phyloP scores from a whole-genome alignment of 495 filamentous ascomycete genomes.

The Penicillium pulvis region DNA sequence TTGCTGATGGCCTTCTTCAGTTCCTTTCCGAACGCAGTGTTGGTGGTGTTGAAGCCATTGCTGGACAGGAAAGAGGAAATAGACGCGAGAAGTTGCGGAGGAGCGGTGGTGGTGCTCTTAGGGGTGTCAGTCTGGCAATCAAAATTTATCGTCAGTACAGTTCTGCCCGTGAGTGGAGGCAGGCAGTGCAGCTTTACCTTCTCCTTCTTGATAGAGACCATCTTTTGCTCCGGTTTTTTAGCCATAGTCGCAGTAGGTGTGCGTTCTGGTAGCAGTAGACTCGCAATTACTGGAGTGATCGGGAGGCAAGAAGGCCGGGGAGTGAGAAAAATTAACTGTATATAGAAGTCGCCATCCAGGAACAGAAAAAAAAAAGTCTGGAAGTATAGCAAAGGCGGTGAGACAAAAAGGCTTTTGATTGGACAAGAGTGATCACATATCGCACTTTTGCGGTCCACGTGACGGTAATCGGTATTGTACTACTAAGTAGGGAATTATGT shows the following conservation, averaged over 20 bases:
- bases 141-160: conserved; percentile 13
- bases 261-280: background rate
- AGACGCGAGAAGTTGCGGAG: conserved; percentile 63
- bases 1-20: conserved; percentile 30
- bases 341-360: conserved; percentile 22
- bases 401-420: conserved; percentile 21
- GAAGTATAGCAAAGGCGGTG: conserved; percentile 33
- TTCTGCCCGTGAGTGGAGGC: conserved; percentile 1
- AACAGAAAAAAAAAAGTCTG: conserved; percentile 35
- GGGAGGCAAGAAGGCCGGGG: conserved; percentile 8
- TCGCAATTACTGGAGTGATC: background rate
- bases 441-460: background rate
- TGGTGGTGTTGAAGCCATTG: conserved; percentile 62
- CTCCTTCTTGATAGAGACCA: conserved; percentile 43
- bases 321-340: conserved; percentile 8
- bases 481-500: background rate
- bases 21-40: conserved; percentile 61
- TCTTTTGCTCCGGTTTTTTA: conserved; percentile 31
- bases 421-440: conserved; percentile 8
- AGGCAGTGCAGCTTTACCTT: conserved; percentile 32
- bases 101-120: conserved; percentile 29
- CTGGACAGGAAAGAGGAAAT: conserved; percentile 67
- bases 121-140: conserved; percentile 18
- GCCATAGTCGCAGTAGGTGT: conserved; percentile 35
- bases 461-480: background rate